Evolutionary conservation across 2,329 filamentous ascomycete genomes (phyloP), one percentile per base, ranked within the genome.

Genomic region (Mycosphaerelloides madeirae): DNA sequence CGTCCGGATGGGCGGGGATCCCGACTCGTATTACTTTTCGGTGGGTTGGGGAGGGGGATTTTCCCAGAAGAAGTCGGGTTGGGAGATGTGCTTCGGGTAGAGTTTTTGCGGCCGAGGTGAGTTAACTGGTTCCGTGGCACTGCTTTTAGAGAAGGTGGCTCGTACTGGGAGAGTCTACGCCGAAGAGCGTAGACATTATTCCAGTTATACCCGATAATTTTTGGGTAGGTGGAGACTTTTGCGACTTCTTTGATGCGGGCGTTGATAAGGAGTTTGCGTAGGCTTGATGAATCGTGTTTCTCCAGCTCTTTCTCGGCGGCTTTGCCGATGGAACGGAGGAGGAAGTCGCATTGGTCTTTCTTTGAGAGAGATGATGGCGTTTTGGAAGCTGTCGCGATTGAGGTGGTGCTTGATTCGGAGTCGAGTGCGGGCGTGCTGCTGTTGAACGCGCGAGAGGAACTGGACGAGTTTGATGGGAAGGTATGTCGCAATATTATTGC

Each of bases 21-120:
- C 41, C 37, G 33, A 43, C 41, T 19, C 41, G 35, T 9, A 36
- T 6, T 9, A 43, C 41, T 43, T 32, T 38, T 28, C 31, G 33
- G 12, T 31, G 28, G 20, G n/a, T n/a, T n/a, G n/a, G n/a, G n/a
- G n/a, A n/a, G 29, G 11, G 15, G 16, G 3, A n/a, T 31, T n/a
- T 32, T 43, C 33, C 7, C 29, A 18, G 41, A 43, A 29, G 31
- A 37, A 38, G 41, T 43, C 16, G 20, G 41, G 25, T 28, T 14
- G 41, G 25, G 5, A 12, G 6, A 29, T 15, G 16, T 38, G 41
- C 6, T 32, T 29, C 41, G 41, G 32, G 32, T 43, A 32, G 18
- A 5, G n/a, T 5, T 4, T 9, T 36, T 20, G 19, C 22, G 29
- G 40, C 20, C 12, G 35, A 36, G 29, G 22, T n/a, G n/a, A n/a